A percentile compares a stretch with the other conserved stretches of the same genome.
phyloP scores from a whole-genome alignment of 176 grass and related monocot genomes.

The Oryza punctata region DNA sequence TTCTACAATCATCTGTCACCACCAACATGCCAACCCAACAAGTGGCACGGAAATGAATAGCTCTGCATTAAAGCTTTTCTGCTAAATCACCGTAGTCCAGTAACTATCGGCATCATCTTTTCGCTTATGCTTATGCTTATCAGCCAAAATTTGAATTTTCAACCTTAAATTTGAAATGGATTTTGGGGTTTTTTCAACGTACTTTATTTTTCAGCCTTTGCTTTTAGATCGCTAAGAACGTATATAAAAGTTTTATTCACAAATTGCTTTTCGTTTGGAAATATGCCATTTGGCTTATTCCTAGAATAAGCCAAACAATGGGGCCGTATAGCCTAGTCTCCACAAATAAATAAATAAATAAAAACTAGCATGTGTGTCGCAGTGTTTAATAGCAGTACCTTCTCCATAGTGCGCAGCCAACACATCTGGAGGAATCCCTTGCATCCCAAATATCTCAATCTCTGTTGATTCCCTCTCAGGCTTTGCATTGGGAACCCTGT shows the following conservation, averaged over 20 bases:
- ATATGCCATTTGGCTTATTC: too few species aligned
- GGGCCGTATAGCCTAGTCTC: not conserved
- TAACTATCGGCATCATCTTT: too few species aligned
- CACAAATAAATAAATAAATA: not conserved
- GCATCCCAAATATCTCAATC: slow-evolving; percentile 99
- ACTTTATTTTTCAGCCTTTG: too few species aligned
- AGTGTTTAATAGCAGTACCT: slow-evolving; percentile 45
- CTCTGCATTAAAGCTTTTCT: not conserved
- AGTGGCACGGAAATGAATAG: not conserved
- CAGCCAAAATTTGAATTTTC: too few species aligned
- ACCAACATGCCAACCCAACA: not conserved
- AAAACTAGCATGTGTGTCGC: not conserved
- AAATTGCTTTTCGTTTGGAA: too few species aligned
- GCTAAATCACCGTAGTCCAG: not conserved
- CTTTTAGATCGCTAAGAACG: too few species aligned
- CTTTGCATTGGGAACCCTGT: slow-evolving; percentile 95
- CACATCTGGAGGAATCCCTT: slow-evolving; percentile 90
- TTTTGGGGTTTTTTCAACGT: too few species aligned
- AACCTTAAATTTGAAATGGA: too few species aligned
- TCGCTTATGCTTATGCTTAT: too few species aligned
- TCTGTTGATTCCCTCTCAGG: slow-evolving; percentile 92
- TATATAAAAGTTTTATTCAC: too few species aligned
- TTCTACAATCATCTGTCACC: not conserved
- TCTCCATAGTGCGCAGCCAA: slow-evolving; percentile 98
- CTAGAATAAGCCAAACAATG: too few species aligned